These are phyloP conservation scores for Chaetomium sp. DNA, from an alignment of 2,329 filamentous ascomycete genomes.

Conservation along the genomic window DNA sequence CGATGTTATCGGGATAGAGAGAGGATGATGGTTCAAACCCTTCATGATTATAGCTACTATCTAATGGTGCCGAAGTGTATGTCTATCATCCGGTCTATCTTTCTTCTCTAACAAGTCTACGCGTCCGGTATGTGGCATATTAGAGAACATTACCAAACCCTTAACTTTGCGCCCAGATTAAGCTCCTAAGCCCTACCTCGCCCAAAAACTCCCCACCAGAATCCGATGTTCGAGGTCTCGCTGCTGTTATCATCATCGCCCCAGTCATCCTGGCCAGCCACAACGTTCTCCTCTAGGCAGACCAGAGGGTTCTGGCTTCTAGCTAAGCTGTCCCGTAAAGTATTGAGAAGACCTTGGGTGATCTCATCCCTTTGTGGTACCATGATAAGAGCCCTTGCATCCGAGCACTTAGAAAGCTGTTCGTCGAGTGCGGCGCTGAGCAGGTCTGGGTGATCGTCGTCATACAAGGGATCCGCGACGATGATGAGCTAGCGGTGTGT, in stretches of 20 bases:
- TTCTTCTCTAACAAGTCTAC: no score
- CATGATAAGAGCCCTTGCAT: constrained; percentile 68
- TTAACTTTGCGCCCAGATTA: not conserved
- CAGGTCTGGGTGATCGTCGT: constrained; percentile 70
- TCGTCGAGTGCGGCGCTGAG: constrained; percentile 63
- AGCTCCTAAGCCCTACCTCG: constrained; percentile 11
- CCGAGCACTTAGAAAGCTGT: constrained; percentile 53
- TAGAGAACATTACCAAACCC: not conserved
- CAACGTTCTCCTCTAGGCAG: constrained; percentile 54
- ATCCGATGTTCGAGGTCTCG: constrained; percentile 41
- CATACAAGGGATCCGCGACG: constrained; percentile 82
- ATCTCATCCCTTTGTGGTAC: constrained; percentile 71
- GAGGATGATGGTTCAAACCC: no score
- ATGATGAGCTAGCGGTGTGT: constrained; percentile 55
- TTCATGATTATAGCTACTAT: no score
- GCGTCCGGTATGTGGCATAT: no score
- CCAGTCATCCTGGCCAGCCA: constrained; percentile 71
- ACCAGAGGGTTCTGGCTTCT: constrained; percentile 40
- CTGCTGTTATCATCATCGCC: constrained; percentile 43
- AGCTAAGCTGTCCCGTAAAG: constrained; percentile 57
- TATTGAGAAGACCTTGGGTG: constrained; percentile 52
- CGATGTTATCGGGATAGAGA: no score
- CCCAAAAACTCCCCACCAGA: constrained; percentile 62
- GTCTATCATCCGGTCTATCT: no score
- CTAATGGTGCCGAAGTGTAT: no score